Base-by-base conservation (phyloP, 1,284 basidiomycete species). In the Sporisorium scitamineum region DNA sequence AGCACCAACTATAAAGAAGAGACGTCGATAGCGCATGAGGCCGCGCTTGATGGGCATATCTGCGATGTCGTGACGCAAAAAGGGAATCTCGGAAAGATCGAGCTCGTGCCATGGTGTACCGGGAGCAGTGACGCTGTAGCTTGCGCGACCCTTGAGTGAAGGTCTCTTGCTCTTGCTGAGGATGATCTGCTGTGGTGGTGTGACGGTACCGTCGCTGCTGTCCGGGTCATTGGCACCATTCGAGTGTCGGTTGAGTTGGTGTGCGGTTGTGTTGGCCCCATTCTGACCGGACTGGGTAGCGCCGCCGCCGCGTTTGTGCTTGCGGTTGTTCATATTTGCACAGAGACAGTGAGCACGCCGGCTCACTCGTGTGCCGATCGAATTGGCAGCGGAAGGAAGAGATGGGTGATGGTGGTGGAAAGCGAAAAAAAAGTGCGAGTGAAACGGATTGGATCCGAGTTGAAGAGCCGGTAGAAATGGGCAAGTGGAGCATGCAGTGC, bases 31-130 rank as follows among this genome's bases (percentile, higher is more conserved):
- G 57, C 74, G 70, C 58, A 78, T 78, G 26, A 79, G 26, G 13
- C 76, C 76, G 42, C 67, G 72, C 45, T 72, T 64, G 53, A 60
- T 57, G 18, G 69, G 61, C 6, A 44, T 32, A 8, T 72, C 64
- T 4, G 64, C 56, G 8, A 60, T 29, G 14, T 62, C 66, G 54
- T 77, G 70, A 11, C 64, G 71, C 45, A 81, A 44, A 41, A 80
- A 82, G 37, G 73, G 71, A 31, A 82, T 70, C 32, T 82, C 79
- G 55, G 74, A 77, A 11, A 82, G 70, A 53, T 82, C 79, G 52
- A 80, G 75, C 63, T 82, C 80, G 63, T 80, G 76, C 73, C 78
- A 81, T 26, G 80, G 79, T n/a, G 79, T 82, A 10, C 76, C 78
- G 2, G 80, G 80, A 1, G 80, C 80, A 13, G 66, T 48, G 26